Evolutionary conservation across 1,284 basidiomycete genomes (phyloP), one percentile per base, ranked within the genome.

Genomic region (Schizophyllum amplum): DNA sequence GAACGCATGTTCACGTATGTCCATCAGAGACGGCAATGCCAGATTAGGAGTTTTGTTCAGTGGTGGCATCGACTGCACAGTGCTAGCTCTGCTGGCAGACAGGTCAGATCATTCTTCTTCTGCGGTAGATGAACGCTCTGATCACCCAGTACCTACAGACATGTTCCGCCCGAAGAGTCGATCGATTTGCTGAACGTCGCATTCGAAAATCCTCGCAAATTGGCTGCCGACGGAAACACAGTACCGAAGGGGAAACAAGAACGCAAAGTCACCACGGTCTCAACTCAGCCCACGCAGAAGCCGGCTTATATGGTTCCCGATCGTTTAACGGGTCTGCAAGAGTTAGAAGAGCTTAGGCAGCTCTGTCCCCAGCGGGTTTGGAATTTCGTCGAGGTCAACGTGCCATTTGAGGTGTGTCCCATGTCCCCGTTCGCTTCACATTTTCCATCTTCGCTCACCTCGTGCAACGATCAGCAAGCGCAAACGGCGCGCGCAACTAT

Each of bases 151-250:
- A 57, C 20, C 27, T 24, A 33, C 60, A 92, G 90, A 55, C 82
- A 89, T 65, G 66, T 93, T 24, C 85, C 90, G 1, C 56, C 71
- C 5, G 75, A 79, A 46, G 90, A 94, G 67, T 87, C 93, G 0
- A 94, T 99, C 56, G 96, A 99, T 65, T 74, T 99, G 0, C 74
- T 99, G 22, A 99, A 98, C 65, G 94, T 99, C 3, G 93, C 92
- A 0, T 99, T 99, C 63, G 92, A 97, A 67, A 97, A 97, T 66
- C 92, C 93, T 9, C 81, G 91, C 3, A 86, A 87, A 66, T 74
- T 82, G 23, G 33, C 13, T 42, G 33, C 7, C 2, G 33, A 73
- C 52, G 65, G 75, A 5, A 72, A 79, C 62, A 61, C 70, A 22
- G 74, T 80, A 53, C 79, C 78, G 1, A 81, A 59, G 76, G 72